These are phyloP conservation scores for Debaryomyces psychrophilus DNA, from an alignment of 1,139 yeast genomes.

Conservation along the genomic window DNA sequence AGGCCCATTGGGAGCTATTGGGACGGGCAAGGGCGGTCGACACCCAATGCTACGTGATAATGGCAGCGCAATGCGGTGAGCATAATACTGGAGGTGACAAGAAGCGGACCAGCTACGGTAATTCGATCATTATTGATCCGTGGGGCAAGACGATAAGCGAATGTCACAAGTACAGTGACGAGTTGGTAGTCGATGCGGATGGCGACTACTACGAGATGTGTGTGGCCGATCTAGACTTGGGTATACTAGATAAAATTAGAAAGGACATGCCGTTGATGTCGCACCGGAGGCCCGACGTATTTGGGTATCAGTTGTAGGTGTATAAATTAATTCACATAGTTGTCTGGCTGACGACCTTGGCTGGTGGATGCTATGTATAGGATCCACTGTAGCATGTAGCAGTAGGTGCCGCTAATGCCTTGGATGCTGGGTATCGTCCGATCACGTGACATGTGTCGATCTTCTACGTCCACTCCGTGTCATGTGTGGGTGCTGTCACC, in stretches of 20 bases:
- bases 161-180: constrained; percentile 39
- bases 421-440: too few species aligned
- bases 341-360: too few species aligned
- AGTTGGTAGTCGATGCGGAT: constrained; percentile 43
- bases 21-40: constrained; percentile 87
- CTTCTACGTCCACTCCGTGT: too few species aligned
- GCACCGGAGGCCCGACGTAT: constrained; percentile 69
- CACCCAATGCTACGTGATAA: constrained; percentile 80
- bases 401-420: too few species aligned
- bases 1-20: constrained; percentile 83
- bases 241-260: constrained; percentile 52
- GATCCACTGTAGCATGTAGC: too few species aligned
- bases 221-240: constrained; percentile 70
- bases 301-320: constrained; percentile 30
- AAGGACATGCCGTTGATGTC: constrained; percentile 72
- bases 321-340: neutral
- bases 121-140: constrained; percentile 82
- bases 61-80: constrained; percentile 89
- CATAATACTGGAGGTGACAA: constrained; percentile 52
- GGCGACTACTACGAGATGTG: constrained; percentile 60
- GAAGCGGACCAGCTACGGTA: constrained; percentile 73
- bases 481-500: too few species aligned
- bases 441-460: too few species aligned
- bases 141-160: constrained; percentile 83
- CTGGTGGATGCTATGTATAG: too few species aligned